These are phyloP conservation scores for Artemisia annua DNA, from an alignment of 129 eudicot genomes.

Conservation along the genomic window DNA sequence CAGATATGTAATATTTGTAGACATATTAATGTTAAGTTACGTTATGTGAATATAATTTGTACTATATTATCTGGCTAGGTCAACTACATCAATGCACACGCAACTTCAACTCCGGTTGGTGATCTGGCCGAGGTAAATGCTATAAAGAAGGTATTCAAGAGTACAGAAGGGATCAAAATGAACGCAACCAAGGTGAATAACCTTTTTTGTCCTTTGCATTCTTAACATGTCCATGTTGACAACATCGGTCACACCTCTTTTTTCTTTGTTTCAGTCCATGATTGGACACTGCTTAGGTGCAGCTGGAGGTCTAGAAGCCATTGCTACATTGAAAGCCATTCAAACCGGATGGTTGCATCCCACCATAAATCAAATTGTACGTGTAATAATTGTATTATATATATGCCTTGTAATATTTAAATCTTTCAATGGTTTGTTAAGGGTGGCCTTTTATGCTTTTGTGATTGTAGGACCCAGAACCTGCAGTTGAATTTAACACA, in stretches of 20 bases:
- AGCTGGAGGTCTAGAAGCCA: constrained; percentile 98
- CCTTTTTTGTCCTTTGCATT: neutral
- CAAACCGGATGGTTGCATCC: constrained; percentile 98
- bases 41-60: neutral
- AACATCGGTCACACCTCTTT: neutral
- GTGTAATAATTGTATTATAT: constrained; percentile 15
- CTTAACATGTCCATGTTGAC: neutral
- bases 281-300: constrained; percentile 98
- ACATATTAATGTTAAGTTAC: neutral
- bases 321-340: constrained; percentile 81
- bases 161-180: constrained; percentile 76
- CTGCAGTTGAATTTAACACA: constrained; percentile 36
- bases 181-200: constrained; percentile 77
- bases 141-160: constrained; percentile 88
- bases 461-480: constrained; percentile 33
- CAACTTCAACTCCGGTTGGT: constrained; percentile 88
- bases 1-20: too few species aligned
- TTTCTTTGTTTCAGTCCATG: constrained; percentile 64
- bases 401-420: too few species aligned
- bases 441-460: neutral
- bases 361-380: constrained; percentile 89
- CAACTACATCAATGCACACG: constrained; percentile 94
- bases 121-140: constrained; percentile 92
- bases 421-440: constrained; percentile 3
- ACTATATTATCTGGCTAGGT: constrained; percentile 45